A percentile compares a stretch with the other conserved stretches of the same genome.
These are phyloP conservation scores for Hyphopichia pseudoburtonii DNA, from an alignment of 1,139 yeast genomes.

Conservation along the genomic window DNA sequence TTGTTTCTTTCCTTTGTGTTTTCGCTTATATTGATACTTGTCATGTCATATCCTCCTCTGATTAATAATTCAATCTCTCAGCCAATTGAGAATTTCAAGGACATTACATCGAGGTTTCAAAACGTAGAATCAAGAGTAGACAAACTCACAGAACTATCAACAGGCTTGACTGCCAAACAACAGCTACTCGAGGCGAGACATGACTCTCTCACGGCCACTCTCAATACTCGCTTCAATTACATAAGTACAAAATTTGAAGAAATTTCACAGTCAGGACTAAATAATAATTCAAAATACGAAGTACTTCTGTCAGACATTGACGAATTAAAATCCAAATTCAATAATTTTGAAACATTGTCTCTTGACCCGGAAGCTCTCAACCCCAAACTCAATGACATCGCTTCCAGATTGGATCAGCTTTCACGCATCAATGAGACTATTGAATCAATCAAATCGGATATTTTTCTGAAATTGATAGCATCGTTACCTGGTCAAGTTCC, in stretches of 20 bases:
- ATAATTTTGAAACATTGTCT: conserved; percentile 7
- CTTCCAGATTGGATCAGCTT: conserved; percentile 18
- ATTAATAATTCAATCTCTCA: not conserved
- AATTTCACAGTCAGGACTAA: conserved; percentile 12
- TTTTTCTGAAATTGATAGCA: conserved; percentile 21
- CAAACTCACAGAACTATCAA: conserved; percentile 14
- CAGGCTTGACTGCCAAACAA: conserved; percentile 14
- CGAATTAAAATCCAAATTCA: conserved; percentile 10
- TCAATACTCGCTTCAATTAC: conserved; percentile 18
- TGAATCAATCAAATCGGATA: conserved; percentile 19
- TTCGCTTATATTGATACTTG: not conserved
- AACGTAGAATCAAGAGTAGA: conserved; percentile 18
- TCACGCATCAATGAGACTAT: conserved; percentile 17
- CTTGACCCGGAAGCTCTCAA: conserved; percentile 15
- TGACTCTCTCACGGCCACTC: conserved; percentile 13
- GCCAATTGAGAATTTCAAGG: conserved; percentile 9
- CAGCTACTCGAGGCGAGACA: conserved; percentile 15
- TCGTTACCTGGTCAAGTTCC: conserved; percentile 34
- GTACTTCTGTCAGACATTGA: conserved; percentile 6
- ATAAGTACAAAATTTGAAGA: conserved; percentile 16
- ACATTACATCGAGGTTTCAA: conserved; percentile 17
- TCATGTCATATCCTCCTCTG: not conserved
- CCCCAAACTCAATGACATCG: conserved; percentile 18
- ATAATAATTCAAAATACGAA: conserved; percentile 8
- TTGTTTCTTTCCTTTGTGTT: not conserved